Percentiles rank a stretch among this genome's conserved stretches.
Conservation (phyloP, 2,329 filamentous ascomycete species). For the Trichoderma harzianum region DNA sequence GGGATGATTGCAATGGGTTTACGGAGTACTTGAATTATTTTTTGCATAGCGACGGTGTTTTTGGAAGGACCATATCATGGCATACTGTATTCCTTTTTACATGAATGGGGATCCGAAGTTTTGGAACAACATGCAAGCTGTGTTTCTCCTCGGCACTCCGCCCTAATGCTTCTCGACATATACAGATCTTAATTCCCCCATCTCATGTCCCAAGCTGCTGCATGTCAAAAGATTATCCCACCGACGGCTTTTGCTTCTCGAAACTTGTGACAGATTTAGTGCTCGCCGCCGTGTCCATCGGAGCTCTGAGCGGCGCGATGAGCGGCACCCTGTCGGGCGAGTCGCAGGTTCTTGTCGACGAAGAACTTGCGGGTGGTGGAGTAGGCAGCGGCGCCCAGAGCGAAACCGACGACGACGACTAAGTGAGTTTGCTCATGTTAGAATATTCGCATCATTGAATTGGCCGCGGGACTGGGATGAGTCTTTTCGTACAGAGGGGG, state of each 20-base stretch:
- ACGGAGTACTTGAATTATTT: conserved; percentile 21
- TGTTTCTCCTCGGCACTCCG: conserved; percentile 20
- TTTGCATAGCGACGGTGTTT: conserved; percentile 48
- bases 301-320: conserved; percentile 33
- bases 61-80: conserved; percentile 22
- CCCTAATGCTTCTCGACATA: conserved; percentile 20
- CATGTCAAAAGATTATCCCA: conserved; percentile 17
- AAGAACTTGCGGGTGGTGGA: conserved; percentile 77
- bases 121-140: conserved; percentile 14
- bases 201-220: conserved; percentile 6
- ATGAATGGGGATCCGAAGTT: background rate
- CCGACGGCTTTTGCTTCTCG: conserved; percentile 9
- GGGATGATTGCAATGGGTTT: conserved; percentile 2
- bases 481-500: conserved; percentile 69
- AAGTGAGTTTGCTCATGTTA: conserved; percentile 24
- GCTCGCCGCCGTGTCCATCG: conserved; percentile 17
- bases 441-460: conserved; percentile 6
- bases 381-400: conserved; percentile 77
- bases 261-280: conserved; percentile 17
- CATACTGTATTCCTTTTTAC: conserved; percentile 17
- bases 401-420: conserved; percentile 87
- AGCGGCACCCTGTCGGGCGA: conserved; percentile 63
- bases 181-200: conserved; percentile 20
- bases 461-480: background rate
- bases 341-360: conserved; percentile 88